Evolutionary conservation across 805 yeast genomes (phyloP).

Genomic region (Saccharomycopsis microspora): DNA sequence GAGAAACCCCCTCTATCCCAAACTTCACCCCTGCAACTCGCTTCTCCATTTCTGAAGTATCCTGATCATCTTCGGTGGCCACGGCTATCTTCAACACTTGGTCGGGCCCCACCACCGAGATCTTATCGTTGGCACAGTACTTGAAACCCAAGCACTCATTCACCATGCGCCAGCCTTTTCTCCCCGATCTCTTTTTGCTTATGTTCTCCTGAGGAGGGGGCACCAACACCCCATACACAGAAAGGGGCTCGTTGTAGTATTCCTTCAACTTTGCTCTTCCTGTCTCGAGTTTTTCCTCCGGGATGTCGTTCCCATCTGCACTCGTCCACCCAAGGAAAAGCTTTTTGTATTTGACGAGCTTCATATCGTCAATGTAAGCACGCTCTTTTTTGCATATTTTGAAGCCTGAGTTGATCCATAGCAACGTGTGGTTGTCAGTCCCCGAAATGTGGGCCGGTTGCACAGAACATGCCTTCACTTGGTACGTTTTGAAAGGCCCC

Average conservation of each 20-base stretch:
- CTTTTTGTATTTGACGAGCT: conserved; percentile 1
- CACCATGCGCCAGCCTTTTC: conserved; percentile 39
- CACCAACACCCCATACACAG: conserved; percentile 5
- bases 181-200: not conserved
- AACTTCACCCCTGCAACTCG: not conserved
- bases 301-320: not conserved
- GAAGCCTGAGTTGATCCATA: conserved; percentile 55
- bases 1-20: not conserved
- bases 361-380: not conserved
- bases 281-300: not conserved
- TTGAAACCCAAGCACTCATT: conserved; percentile 39
- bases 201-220: conserved; percentile 10
- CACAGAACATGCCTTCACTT: conserved; percentile 18
- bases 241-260: conserved; percentile 5
- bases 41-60: not conserved
- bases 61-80: not conserved
- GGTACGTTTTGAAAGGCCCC: conserved; percentile 21
- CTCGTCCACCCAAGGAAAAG: not conserved
- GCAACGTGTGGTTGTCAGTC: conserved; percentile 32
- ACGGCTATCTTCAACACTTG: not conserved
- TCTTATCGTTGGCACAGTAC: conserved; percentile 50
- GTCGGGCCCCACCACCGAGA: conserved; percentile 25
- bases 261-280: not conserved
- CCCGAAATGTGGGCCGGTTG: conserved; percentile 41
- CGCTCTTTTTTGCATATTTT: conserved; percentile 30